phyloP scores from a whole-genome alignment of 2,329 filamentous ascomycete genomes.

The Zelopaecilomyces penicillatus region DNA sequence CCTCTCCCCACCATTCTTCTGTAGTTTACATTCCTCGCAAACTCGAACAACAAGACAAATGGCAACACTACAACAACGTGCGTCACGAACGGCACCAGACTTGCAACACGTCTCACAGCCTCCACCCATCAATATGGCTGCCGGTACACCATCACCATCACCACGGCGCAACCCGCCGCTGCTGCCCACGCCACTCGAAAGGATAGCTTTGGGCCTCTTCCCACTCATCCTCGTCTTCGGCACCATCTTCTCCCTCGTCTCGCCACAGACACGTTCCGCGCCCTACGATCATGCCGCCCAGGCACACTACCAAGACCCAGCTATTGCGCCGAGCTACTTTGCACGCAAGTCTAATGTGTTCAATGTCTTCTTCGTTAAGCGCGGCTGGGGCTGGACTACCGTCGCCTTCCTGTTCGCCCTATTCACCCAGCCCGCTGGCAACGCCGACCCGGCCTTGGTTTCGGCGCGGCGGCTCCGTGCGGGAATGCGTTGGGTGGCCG shows the following conservation, averaged over 20 bases:
- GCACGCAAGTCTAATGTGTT: slow-evolving; percentile 88
- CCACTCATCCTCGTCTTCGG: slow-evolving; percentile 72
- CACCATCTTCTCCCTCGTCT: slow-evolving; percentile 69
- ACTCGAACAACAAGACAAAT: not conserved
- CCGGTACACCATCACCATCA: slow-evolving; percentile 11
- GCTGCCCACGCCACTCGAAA: slow-evolving; percentile 63
- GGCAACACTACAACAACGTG: slow-evolving; percentile 3
- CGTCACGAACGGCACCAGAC: not conserved
- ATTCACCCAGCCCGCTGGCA: slow-evolving; percentile 53
- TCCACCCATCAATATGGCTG: slow-evolving; percentile 3
- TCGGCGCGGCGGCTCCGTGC: slow-evolving; percentile 44
- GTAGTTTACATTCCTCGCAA: too few species aligned
- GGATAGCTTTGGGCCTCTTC: slow-evolving; percentile 59
- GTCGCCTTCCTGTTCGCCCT: slow-evolving; percentile 63
- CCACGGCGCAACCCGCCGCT: slow-evolving; percentile 44
- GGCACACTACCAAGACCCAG: slow-evolving; percentile 49
- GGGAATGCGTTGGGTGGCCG: slow-evolving; percentile 56
- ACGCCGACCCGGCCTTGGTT: slow-evolving; percentile 15
- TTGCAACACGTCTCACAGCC: slow-evolving; percentile 1
- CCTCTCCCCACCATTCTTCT: too few species aligned
- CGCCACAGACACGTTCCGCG: slow-evolving; percentile 58
- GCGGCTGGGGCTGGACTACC: slow-evolving; percentile 89
- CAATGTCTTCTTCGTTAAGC: slow-evolving; percentile 90
- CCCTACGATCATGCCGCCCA: slow-evolving; percentile 56
- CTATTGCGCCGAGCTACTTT: slow-evolving; percentile 71